Base-by-base conservation (phyloP, 2,329 filamentous ascomycete genomes). In the Fusarium sp. region DNA sequence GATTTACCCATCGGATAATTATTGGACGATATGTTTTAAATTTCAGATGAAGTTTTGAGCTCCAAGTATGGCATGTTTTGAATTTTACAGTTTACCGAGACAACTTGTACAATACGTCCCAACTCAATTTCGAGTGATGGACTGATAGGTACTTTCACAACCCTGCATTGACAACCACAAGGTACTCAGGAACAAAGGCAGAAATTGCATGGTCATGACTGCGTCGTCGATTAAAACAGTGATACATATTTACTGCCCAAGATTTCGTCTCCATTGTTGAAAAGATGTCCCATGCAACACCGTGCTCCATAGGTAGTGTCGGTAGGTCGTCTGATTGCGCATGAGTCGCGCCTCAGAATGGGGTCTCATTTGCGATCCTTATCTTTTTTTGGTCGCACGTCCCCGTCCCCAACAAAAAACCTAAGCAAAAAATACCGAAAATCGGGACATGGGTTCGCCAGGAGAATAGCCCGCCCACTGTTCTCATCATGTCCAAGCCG, bases 201-300 rank as follows among this genome's bases (percentile, higher is more conserved):
- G 26, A 54, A 26, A 11, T 52, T 45, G 53, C 38, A 60, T 63
- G 38, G 55, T 60, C 55, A 69, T 71, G 55, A 67, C 57, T 39
- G 63, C 64, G 63, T 70, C 63, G 54, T 68, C 55, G 54, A 68
- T 66, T 71, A 63, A 69, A 71, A 69, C 64, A 71, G 48, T 60
- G 69, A 68, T 75, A 74, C 61, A 74, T 68, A 68, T 72, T 63
- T 73, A 72, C 67, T 66, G 46, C 40, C 59, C 49, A 54, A 72
- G 54, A 58, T 66, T 52, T 62, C 56, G 28, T 66, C 59, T 69
- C 40, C 50, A 44, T 64, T 60, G 43, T 44, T 64, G 45, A 70
- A 71, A 67, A 53, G 49, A 60, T 61, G 48, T 39, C 60, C 62
- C 66, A 62, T 65, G 52, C 63, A 72, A 70, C 61, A 74, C 69